Conservation (phyloP, 1,284 basidiomycete genomes). For the Puccinia triticina region DNA sequence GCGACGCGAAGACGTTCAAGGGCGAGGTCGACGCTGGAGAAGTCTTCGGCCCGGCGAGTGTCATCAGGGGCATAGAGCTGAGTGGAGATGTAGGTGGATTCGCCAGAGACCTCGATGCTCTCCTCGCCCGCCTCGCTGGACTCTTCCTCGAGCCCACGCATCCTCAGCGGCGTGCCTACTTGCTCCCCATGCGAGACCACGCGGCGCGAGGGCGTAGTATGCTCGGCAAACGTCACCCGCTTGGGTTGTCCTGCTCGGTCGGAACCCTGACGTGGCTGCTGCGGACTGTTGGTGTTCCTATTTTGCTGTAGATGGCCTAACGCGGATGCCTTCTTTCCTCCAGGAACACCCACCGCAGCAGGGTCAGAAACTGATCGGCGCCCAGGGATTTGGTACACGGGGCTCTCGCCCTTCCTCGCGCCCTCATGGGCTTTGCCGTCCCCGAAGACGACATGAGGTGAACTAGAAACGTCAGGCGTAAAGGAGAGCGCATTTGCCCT, state of each 20-base stretch:
- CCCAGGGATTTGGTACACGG: constrained; percentile 42
- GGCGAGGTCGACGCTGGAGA: constrained; percentile 40
- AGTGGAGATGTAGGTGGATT: constrained; percentile 6
- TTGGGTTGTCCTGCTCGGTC: constrained; percentile 12
- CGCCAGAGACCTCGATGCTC: neutral
- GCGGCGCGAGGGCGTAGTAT: constrained; percentile 6
- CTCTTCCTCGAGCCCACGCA: neutral
- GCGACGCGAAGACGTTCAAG: constrained; percentile 45
- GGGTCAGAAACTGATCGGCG: constrained; percentile 49
- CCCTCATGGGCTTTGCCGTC: constrained; percentile 2
- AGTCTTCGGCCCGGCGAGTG: neutral
- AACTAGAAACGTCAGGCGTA: constrained; percentile 15
- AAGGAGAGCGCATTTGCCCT: constrained; percentile 42
- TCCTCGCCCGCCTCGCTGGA: constrained; percentile 17
- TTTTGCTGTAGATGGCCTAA: neutral
- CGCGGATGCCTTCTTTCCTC: neutral
- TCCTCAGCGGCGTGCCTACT: neutral
- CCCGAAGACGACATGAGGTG: neutral
- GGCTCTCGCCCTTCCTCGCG: neutral
- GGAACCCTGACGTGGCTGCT: neutral
- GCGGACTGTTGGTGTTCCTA: neutral
- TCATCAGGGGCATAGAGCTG: constrained; percentile 10
- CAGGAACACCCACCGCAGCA: neutral
- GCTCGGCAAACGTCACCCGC: constrained; percentile 50
- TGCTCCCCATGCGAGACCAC: constrained; percentile 40